A percentile compares a stretch with the other conserved stretches of the same genome.
Evolutionary conservation across 2,329 filamentous ascomycete genomes (phyloP).

Genomic region (Trichoderma lentiforme): DNA sequence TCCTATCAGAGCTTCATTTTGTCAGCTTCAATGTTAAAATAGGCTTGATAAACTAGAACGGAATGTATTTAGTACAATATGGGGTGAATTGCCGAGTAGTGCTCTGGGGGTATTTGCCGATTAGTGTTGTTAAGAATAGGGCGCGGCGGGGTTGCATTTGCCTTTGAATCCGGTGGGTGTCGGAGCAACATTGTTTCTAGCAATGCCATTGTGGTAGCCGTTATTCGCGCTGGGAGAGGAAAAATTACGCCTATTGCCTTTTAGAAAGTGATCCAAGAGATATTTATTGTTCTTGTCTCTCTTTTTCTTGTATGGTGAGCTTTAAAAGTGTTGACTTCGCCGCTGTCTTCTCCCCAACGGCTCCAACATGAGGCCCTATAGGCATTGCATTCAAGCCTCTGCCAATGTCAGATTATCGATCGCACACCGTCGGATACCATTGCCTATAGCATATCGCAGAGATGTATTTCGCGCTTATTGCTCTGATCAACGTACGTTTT

Average conservation of each 20-base stretch:
- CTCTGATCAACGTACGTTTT: not conserved
- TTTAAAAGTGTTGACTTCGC: not conserved
- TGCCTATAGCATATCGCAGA: not conserved
- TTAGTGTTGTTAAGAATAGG: not conserved
- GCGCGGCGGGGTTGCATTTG: not conserved
- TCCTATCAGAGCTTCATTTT: not conserved
- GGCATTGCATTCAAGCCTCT: not conserved
- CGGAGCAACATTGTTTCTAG: not conserved
- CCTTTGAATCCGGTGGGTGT: not conserved
- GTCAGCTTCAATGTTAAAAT: not conserved
- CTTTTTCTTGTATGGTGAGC: not conserved
- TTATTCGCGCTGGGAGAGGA: not conserved
- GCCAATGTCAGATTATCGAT: not conserved
- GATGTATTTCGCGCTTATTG: not conserved
- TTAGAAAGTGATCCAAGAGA: not conserved
- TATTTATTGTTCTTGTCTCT: not conserved
- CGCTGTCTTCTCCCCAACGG: not conserved
- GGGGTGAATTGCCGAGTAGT: not conserved
- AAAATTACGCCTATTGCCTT: not conserved
- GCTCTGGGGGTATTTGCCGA: not conserved
- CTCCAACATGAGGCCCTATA: not conserved
- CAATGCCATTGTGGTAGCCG: not conserved
- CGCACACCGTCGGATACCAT: not conserved
- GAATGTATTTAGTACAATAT: not conserved
- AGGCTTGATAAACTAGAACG: not conserved